Percentiles rank a stretch among this genome's conserved stretches.
Conservation (phyloP, 495 filamentous ascomycete genomes). For the Darksidea phi region DNA sequence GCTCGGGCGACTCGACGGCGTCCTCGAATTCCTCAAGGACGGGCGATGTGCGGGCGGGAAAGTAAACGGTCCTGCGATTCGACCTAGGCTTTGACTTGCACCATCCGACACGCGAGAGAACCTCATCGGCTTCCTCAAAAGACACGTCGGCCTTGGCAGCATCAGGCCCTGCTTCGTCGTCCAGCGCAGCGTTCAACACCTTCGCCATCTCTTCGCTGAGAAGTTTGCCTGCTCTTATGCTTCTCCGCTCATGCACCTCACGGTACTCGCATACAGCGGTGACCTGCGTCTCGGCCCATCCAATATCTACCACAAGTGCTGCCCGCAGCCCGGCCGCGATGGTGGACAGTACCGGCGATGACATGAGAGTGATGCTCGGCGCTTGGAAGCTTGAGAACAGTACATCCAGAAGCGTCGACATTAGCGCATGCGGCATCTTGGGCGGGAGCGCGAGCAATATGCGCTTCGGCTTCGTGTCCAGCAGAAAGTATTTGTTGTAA, state of each 20-base stretch:
- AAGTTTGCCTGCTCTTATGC: slow-evolving; percentile 68
- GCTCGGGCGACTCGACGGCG: slow-evolving; percentile 35
- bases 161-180: slow-evolving; percentile 19
- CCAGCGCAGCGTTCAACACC: slow-evolving; percentile 52
- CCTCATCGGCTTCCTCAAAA: slow-evolving; percentile 78
- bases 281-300: slow-evolving; percentile 83
- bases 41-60: slow-evolving; percentile 34
- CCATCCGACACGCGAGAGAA: slow-evolving; percentile 72
- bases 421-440: slow-evolving; percentile 70
- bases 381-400: slow-evolving; percentile 77
- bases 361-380: slow-evolving; percentile 77
- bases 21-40: slow-evolving; percentile 40
- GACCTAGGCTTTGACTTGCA: slow-evolving; percentile 46
- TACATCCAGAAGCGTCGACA: slow-evolving; percentile 70
- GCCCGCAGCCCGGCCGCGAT: slow-evolving; percentile 78
- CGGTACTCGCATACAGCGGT: slow-evolving; percentile 86
- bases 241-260: slow-evolving; percentile 66
- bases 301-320: slow-evolving; percentile 80
- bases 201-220: slow-evolving; percentile 68
- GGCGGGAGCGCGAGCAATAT: slow-evolving; percentile 73
- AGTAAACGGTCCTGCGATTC: slow-evolving; percentile 23
- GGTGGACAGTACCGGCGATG: slow-evolving; percentile 66
- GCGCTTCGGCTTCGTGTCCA: slow-evolving; percentile 72
- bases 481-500: slow-evolving; percentile 71
- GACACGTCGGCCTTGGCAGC: slow-evolving; percentile 45